These are phyloP conservation scores for Tephrocybe sp. DNA, from an alignment of 768 basidiomycete species.

Conservation along the genomic window DNA sequence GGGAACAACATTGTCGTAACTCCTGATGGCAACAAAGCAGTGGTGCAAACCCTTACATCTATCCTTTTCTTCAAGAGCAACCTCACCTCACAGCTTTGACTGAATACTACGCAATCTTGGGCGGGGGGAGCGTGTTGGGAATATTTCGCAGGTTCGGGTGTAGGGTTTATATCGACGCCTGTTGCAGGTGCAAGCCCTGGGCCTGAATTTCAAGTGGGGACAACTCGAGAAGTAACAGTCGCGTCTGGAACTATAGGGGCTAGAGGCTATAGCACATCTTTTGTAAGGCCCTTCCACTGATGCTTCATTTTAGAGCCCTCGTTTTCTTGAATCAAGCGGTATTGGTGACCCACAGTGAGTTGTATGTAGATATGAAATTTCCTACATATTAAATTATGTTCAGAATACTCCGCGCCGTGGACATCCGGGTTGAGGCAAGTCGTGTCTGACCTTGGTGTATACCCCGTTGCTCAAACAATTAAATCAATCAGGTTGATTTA, in stretches of 20 bases:
- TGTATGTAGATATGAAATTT: not conserved
- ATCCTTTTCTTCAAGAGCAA: constrained; percentile 11
- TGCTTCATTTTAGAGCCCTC: constrained; percentile 6
- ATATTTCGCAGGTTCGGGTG: constrained; percentile 9
- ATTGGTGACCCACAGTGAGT: constrained; percentile 11
- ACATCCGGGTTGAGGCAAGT: constrained; percentile 7
- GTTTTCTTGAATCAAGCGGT: constrained; percentile 14
- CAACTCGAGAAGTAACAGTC: constrained; percentile 3
- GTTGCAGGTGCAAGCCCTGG: not conserved
- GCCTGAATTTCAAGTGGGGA: not conserved
- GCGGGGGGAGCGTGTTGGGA: not conserved
- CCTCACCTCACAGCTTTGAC: constrained; percentile 10
- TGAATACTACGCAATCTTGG: constrained; percentile 12
- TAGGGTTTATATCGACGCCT: constrained; percentile 8
- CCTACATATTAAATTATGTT: not conserved
- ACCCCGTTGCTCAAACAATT: no score
- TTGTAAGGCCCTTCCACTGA: not conserved
- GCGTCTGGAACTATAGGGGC: constrained; percentile 16
- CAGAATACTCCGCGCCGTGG: constrained; percentile 9
- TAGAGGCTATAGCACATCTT: not conserved
- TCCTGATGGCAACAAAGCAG: constrained; percentile 11
- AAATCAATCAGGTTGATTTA: constrained; percentile 7
- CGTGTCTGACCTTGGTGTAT: not conserved
- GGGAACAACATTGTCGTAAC: constrained; percentile 10
- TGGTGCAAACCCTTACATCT: constrained; percentile 14